A percentile compares a stretch with the other conserved stretches of the same genome.
Evolutionary conservation across 495 filamentous ascomycete species (phyloP).

Genomic region (Xylaria flabelliformis): DNA sequence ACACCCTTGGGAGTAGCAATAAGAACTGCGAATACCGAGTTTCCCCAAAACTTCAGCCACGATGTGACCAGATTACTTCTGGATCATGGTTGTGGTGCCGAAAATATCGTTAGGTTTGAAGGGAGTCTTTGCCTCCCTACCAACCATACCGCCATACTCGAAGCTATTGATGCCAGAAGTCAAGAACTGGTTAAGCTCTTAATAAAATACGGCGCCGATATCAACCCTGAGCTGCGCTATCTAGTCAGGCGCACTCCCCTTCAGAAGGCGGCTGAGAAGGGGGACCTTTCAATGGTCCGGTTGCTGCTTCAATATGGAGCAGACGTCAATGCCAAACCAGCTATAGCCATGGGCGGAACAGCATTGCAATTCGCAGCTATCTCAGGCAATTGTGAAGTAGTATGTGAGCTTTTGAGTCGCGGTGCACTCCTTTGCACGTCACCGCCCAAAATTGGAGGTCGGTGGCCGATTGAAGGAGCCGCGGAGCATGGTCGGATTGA

Average conservation of each 20-base stretch:
- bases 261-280: conserved; percentile 38
- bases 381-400: conserved; percentile 26
- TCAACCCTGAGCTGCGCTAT: background rate
- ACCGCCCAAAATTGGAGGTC: conserved; percentile 36
- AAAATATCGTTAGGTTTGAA: background rate
- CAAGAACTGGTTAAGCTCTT: background rate
- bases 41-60: background rate
- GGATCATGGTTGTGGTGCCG: background rate
- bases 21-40: background rate
- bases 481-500: conserved; percentile 54
- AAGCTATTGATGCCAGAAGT: background rate
- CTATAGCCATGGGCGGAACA: background rate
- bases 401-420: conserved; percentile 31
- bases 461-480: conserved; percentile 52
- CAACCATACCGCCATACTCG: background rate
- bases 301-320: conserved; percentile 25
- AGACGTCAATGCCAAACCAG: background rate
- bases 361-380: background rate
- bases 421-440: conserved; percentile 30
- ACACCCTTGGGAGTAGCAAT: background rate
- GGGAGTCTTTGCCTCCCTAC: no score
- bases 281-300: conserved; percentile 34
- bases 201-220: background rate
- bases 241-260: conserved; percentile 35
- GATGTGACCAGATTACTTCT: background rate